Conservation (phyloP, 371 early-diverging fungal species). For the Syncephalastrum monosporum region DNA sequence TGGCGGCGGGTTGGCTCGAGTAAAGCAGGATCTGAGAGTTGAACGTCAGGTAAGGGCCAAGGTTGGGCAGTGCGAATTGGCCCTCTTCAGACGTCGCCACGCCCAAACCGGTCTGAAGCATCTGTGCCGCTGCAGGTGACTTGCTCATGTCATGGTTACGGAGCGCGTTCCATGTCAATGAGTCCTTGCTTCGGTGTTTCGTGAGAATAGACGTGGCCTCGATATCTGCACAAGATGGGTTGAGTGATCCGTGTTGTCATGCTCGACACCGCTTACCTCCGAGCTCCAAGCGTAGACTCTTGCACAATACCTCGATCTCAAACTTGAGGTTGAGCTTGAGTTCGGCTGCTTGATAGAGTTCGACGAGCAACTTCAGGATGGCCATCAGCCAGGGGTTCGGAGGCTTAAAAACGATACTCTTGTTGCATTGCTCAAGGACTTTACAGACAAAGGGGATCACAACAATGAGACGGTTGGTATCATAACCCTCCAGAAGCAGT, state of each 20-base stretch:
- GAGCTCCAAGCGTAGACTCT: constrained; percentile 81
- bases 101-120: constrained; percentile 2
- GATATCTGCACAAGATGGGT: constrained; percentile 53
- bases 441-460: constrained; percentile 98
- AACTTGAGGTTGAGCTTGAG: constrained; percentile 94
- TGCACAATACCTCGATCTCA: constrained; percentile 96
- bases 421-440: constrained; percentile 85
- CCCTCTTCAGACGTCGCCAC: constrained; percentile 2
- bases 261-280: constrained; percentile 30
- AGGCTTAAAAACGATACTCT: constrained; percentile 87
- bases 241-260: constrained; percentile 5
- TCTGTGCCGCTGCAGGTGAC: constrained; percentile 4
- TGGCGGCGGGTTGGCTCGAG: constrained; percentile 75
- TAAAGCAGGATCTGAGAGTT: constrained; percentile 73
- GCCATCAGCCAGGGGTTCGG: constrained; percentile 99
- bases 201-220: constrained; percentile 73
- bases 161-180: no score
- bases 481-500: constrained; percentile 88
- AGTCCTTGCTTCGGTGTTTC: constrained; percentile 55
- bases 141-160: background rate
- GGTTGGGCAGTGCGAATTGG: constrained; percentile 43
- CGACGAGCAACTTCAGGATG: constrained; percentile 85
- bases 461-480: constrained; percentile 83
- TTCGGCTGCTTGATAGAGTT: constrained; percentile 90
- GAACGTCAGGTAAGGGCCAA: constrained; percentile 69